A percentile compares a stretch with the other conserved stretches of the same genome.
These are phyloP conservation scores for Salix suchowensis DNA, from an alignment of 345 rosid species.

Conservation along the genomic window DNA sequence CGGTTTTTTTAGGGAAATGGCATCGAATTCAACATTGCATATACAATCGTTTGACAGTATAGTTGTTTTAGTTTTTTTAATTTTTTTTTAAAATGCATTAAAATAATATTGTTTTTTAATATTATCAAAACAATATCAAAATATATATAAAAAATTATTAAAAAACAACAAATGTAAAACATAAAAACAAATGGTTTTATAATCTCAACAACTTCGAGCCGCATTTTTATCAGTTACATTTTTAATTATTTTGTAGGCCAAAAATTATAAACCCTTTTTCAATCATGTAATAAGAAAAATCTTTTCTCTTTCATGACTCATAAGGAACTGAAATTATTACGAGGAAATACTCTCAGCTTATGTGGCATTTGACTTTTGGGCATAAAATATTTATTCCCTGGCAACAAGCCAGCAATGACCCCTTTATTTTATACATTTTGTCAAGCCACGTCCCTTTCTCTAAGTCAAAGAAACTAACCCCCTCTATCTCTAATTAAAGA, in stretches of 20 bases:
- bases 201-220: not conserved
- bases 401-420: not conserved
- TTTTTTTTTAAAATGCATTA: too few relatives aligned
- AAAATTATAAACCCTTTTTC: not conserved
- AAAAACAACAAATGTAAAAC: too few relatives aligned
- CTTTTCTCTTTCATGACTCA: not conserved
- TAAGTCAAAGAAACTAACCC: too few relatives aligned
- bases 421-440: not conserved
- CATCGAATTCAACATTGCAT: too few relatives aligned
- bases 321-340: not conserved
- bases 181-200: too few relatives aligned
- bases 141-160: too few relatives aligned
- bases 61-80: too few relatives aligned
- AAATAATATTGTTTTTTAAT: too few relatives aligned
- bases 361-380: not conserved
- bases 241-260: not conserved
- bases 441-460: not conserved
- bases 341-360: not conserved
- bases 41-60: too few relatives aligned
- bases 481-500: not conserved
- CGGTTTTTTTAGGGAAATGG: too few relatives aligned
- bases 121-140: too few relatives aligned
- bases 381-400: not conserved
- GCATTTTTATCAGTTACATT: not conserved
- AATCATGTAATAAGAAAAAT: not conserved